These are phyloP conservation scores for Globisporangium parvum DNA, from an alignment of 352 stramenopile species.

Conservation along the genomic window DNA sequence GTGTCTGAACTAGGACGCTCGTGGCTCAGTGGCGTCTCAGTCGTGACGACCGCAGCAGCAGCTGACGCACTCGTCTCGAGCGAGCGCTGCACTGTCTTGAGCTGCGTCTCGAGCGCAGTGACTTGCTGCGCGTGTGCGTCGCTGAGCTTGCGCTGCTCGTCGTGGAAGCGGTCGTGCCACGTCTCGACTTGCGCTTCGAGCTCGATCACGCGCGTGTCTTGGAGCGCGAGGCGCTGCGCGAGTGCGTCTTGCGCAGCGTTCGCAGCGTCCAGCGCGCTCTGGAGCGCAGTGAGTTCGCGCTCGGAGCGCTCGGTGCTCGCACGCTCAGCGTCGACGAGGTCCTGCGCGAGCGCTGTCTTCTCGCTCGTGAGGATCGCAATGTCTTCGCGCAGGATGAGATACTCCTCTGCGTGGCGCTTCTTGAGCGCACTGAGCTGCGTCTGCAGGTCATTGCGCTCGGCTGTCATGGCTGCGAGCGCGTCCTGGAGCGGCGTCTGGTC, in stretches of 20 bases:
- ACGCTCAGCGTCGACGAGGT: slow-evolving; percentile 27
- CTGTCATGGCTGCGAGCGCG: background rate
- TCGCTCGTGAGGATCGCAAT: slow-evolving; percentile 29
- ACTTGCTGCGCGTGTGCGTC: slow-evolving; percentile 18
- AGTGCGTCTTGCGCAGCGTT: slow-evolving; percentile 38
- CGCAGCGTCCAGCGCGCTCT: slow-evolving; percentile 26
- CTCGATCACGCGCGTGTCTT: slow-evolving; percentile 33
- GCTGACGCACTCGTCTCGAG: slow-evolving; percentile 1
- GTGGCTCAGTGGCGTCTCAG: background rate
- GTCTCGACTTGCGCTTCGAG: slow-evolving; percentile 25
- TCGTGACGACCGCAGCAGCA: background rate
- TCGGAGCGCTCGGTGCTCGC: slow-evolving; percentile 25
- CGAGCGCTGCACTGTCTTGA: slow-evolving; percentile 4
- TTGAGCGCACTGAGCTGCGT: slow-evolving; percentile 18
- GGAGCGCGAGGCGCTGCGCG: slow-evolving; percentile 30
- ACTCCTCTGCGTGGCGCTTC: slow-evolving; percentile 17
- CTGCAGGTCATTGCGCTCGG: slow-evolving; percentile 17
- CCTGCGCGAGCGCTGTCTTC: slow-evolving; percentile 26
- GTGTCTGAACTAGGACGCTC: too few relatives aligned
- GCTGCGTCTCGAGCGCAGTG: slow-evolving; percentile 9
- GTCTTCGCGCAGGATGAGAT: slow-evolving; percentile 22
- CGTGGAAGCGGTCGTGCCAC: slow-evolving; percentile 28
- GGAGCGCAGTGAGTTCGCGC: slow-evolving; percentile 29
- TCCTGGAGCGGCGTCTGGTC: background rate
- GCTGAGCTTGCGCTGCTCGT: slow-evolving; percentile 12